Evolutionary conservation across 106 monocot genomes (phyloP), one percentile per base, ranked within the genome.

Genomic region (Ottelia alismoides): DNA sequence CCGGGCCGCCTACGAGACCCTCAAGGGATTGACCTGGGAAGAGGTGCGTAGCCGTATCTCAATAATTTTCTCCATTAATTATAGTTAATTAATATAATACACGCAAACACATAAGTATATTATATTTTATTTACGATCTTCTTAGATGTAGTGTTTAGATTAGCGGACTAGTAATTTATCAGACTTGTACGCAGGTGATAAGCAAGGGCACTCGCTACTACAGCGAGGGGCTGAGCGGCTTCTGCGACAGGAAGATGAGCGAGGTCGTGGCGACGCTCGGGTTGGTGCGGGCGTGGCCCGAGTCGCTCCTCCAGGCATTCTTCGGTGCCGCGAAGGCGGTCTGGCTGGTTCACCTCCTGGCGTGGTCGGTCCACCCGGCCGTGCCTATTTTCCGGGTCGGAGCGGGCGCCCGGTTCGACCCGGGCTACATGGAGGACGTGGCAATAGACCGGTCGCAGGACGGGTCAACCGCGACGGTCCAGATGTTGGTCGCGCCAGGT

Each of bases 171-270:
- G n/a, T n/a, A n/a, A n/a, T n/a, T n/a, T n/a, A n/a, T n/a, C n/a
- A n/a, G n/a, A n/a, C n/a, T n/a, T n/a, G n/a, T n/a, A n/a, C n/a
- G n/a, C n/a, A n/a, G n/a, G n/a, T n/a, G n/a, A n/a, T 94, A 46
- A 73, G 59, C 47, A 69, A 65, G 31, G 94, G 94, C 7, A 94
- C 94, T n/a, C 61, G 57, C 45, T 74, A 84, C 63, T 81, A 73
- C 78, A 81, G 84, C 63, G 75, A 84, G 52, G 78, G 81, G 4
- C 58, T 94, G 51, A 94, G 94, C 63, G 60, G 65, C 51, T 94
- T 94, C 60, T 94, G 94, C 63, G 94, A 94, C 65, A 30, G 71
- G 53, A 77, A 76, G 65, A 94, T 94, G 94, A 78, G 84, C 59
- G 81, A 84, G 45, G 75, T 94, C 43, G 84, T 72, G 14, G 71